A percentile compares a stretch with the other conserved stretches of the same genome.
Evolutionary conservation across 768 basidiomycete genomes (phyloP).

Genomic region (Boletales sp.): DNA sequence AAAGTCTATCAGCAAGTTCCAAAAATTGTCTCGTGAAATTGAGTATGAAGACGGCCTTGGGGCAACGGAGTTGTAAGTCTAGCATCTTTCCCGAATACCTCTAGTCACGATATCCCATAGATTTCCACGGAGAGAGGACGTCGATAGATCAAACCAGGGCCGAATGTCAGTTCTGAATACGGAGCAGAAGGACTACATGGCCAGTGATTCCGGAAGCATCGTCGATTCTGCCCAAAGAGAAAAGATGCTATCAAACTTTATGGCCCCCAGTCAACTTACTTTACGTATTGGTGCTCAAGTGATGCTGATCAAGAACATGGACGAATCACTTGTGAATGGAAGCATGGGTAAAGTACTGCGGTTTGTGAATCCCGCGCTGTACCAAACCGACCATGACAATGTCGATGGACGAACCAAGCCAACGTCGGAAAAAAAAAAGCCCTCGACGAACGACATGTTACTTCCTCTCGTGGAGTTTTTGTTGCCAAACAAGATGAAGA

Average conservation of each 20-base stretch:
- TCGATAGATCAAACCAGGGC: conserved; percentile 74
- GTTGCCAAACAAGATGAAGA: conserved; percentile 51
- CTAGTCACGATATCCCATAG: conserved; percentile 36
- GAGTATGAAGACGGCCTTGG: conserved; percentile 76
- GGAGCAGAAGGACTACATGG: conserved; percentile 47
- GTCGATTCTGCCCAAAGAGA: conserved; percentile 53
- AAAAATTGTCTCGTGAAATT: conserved; percentile 63
- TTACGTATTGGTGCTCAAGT: conserved; percentile 84
- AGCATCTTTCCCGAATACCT: neutral
- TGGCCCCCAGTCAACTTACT: conserved; percentile 71
- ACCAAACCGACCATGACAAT: conserved; percentile 42
- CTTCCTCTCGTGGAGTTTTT: conserved; percentile 80
- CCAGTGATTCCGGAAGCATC: conserved; percentile 63
- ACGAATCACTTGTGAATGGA: conserved; percentile 90
- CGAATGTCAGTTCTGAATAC: conserved; percentile 63
- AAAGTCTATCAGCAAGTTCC: conserved; percentile 70
- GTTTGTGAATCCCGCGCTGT: conserved; percentile 57
- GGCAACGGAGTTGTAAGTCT: conserved; percentile 82
- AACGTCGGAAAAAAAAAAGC: conserved; percentile 25
- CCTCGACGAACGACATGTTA: conserved; percentile 31
- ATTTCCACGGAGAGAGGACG: conserved; percentile 89
- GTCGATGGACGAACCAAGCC: conserved; percentile 31
- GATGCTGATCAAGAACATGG: conserved; percentile 94
- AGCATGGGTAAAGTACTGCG: conserved; percentile 82
- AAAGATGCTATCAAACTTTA: conserved; percentile 85